Conservation (phyloP, 257 asterid species). For the Mitragyna speciosa region DNA sequence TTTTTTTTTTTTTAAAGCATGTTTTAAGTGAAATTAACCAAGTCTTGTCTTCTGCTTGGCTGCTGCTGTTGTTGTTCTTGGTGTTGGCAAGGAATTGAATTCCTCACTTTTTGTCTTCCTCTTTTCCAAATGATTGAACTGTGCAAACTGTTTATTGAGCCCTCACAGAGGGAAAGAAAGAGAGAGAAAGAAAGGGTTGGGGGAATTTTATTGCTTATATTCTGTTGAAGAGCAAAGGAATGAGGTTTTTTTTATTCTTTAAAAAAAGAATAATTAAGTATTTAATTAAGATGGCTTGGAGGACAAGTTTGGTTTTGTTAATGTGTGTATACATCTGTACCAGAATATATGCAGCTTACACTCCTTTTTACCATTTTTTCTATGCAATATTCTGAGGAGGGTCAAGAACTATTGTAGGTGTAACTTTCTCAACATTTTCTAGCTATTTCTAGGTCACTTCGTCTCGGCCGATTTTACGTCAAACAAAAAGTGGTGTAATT, state of each 20-base stretch:
- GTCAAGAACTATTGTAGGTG: too few species aligned
- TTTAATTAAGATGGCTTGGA: conserved; percentile 67
- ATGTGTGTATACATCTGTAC: conserved; percentile 29
- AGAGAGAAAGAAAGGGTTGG: neutral
- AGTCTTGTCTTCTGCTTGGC: conserved; percentile 15
- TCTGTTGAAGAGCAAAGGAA: conserved; percentile 34
- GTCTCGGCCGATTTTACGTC: too few species aligned
- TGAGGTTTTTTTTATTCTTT: neutral
- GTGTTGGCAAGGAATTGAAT: conserved; percentile 38
- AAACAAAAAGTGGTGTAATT: too few species aligned
- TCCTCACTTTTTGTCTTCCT: conserved; percentile 20
- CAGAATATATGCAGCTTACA: conserved; percentile 19
- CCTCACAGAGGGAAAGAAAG: conserved; percentile 21
- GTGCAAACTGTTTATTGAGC: conserved; percentile 15
- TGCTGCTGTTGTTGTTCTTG: conserved; percentile 19
- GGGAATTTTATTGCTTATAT: conserved; percentile 40
- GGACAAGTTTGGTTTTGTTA: conserved; percentile 66
- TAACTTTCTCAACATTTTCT: too few species aligned
- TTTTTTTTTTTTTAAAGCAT: too few species aligned
- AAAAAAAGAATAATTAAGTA: conserved; percentile 19
- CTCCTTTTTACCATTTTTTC: too few species aligned
- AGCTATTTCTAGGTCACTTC: too few species aligned
- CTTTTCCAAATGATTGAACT: conserved; percentile 22
- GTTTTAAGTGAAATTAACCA: conserved; percentile 28
- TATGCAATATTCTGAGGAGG: too few species aligned